Conservation (phyloP, 1,284 basidiomycete genomes). For the Cryptococcus depauperatus region DNA sequence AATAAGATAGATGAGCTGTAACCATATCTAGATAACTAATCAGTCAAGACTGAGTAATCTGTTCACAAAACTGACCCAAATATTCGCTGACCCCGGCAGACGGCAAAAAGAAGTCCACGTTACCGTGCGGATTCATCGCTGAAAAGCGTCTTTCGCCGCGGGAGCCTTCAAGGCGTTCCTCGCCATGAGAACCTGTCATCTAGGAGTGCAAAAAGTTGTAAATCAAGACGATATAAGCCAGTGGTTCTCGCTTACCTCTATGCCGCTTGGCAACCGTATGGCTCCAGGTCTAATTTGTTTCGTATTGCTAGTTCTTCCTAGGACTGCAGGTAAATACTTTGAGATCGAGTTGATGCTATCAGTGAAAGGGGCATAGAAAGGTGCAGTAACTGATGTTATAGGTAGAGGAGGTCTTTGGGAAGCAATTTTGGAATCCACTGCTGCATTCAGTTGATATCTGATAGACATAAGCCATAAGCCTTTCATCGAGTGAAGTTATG, state of each 20-base stretch:
- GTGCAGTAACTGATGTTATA: constrained; percentile 47
- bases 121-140: constrained; percentile 45
- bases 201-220: too few species aligned
- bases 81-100: constrained; percentile 43
- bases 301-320: constrained; percentile 16
- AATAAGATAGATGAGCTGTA: constrained; percentile 42
- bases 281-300: constrained; percentile 30
- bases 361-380: constrained; percentile 39
- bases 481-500: constrained; percentile 21
- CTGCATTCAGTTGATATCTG: constrained; percentile 40
- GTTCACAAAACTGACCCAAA: constrained; percentile 29
- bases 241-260: constrained; percentile 28
- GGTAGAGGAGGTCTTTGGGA: constrained; percentile 44
- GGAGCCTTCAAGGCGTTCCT: constrained; percentile 34
- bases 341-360: constrained; percentile 28
- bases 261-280: constrained; percentile 34
- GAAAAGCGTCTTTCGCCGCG: constrained; percentile 43
- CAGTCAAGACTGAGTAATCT: not conserved
- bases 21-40: constrained; percentile 31
- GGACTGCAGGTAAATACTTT: constrained; percentile 32
- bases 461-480: constrained; percentile 41
- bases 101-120: constrained; percentile 43
- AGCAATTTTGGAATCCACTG: constrained; percentile 39
- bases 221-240: too few species aligned
- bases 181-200: constrained; percentile 38